A percentile compares a stretch with the other conserved stretches of the same genome.
Evolutionary conservation across 176 grass and related monocot genomes (phyloP).

Genomic region (Calamus simplicifolius): DNA sequence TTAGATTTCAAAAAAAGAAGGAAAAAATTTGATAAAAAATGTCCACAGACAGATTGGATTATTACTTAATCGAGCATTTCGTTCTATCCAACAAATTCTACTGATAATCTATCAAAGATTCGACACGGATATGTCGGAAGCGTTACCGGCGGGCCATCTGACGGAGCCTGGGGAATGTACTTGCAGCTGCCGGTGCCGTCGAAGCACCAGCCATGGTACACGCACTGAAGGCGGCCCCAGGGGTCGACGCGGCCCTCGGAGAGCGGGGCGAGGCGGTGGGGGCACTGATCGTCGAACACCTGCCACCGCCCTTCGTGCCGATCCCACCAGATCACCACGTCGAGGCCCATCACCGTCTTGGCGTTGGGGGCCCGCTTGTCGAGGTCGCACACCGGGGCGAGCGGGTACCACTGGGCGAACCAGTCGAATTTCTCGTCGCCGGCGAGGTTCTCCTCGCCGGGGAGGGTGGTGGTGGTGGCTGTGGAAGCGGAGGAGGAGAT

Average conservation of each 20-base stretch:
- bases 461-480: neutral
- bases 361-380: conserved; percentile 67
- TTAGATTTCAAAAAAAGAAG: too few species aligned
- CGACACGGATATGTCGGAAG: too few species aligned
- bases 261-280: conserved; percentile 84
- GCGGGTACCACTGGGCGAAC: conserved; percentile 83
- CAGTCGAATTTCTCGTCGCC: conserved; percentile 57
- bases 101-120: too few species aligned
- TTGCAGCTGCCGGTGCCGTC: conserved; percentile 73
- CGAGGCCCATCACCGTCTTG: conserved; percentile 77
- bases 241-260: conserved; percentile 81
- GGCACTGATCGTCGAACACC: conserved; percentile 76
- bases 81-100: too few species aligned
- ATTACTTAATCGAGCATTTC: too few species aligned
- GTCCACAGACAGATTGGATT: too few species aligned
- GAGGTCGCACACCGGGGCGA: conserved; percentile 72
- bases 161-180: conserved; percentile 79
- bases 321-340: conserved; percentile 80
- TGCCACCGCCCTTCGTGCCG: conserved; percentile 46
- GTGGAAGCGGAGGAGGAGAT: neutral
- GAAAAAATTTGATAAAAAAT: too few species aligned
- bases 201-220: conserved; percentile 98
- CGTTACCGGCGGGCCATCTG: conserved; percentile 41
- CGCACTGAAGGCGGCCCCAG: conserved; percentile 77
- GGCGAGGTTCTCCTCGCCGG: conserved; percentile 5